Percentiles rank a stretch among this genome's conserved stretches.
phyloP scores from a whole-genome alignment of 345 rosid genomes.

The Erodium maritimum region DNA sequence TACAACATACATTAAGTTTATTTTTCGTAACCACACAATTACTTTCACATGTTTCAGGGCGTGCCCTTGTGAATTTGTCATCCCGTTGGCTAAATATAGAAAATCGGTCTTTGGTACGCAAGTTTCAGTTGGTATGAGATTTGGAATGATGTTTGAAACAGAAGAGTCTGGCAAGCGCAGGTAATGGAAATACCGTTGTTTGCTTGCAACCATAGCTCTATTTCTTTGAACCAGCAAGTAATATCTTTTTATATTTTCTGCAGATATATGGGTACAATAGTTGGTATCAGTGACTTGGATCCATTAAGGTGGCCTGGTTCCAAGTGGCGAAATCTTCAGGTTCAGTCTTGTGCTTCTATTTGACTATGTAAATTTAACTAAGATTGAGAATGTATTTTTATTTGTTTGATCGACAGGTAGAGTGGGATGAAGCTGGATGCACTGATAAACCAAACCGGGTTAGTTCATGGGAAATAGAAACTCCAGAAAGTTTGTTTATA shows the following conservation, averaged over 20 bases:
- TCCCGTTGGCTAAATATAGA: slow-evolving; percentile 65
- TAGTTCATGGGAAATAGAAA: slow-evolving; percentile 95
- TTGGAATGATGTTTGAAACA: slow-evolving; percentile 99
- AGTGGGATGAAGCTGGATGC: slow-evolving; percentile 99
- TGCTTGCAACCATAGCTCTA: background rate
- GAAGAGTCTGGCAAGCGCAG: slow-evolving; percentile 92
- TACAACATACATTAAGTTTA: too few relatives aligned
- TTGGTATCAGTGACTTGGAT: slow-evolving; percentile 76
- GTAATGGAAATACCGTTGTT: slow-evolving; percentile 22
- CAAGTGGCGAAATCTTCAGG: slow-evolving; percentile 98
- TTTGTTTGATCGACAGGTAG: slow-evolving; percentile 35
- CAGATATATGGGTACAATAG: slow-evolving; percentile 94
- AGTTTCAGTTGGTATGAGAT: slow-evolving; percentile 90
- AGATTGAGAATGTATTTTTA: too few relatives aligned
- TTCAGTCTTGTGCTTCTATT: background rate
- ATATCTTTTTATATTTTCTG: slow-evolving; percentile 6
- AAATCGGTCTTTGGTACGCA: slow-evolving; percentile 82
- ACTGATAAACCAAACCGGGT: slow-evolving; percentile 80
- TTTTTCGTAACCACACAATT: background rate
- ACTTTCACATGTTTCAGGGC: slow-evolving; percentile 35
- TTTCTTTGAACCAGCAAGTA: background rate
- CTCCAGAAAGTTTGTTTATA: slow-evolving; percentile 96
- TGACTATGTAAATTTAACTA: background rate
- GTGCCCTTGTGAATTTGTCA: slow-evolving; percentile 91
- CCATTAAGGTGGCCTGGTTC: slow-evolving; percentile 97